A percentile compares a stretch with the other conserved stretches of the same genome.
Conservation (phyloP, 768 basidiomycete genomes). For the Rhodosporidiobolus odoratus region DNA sequence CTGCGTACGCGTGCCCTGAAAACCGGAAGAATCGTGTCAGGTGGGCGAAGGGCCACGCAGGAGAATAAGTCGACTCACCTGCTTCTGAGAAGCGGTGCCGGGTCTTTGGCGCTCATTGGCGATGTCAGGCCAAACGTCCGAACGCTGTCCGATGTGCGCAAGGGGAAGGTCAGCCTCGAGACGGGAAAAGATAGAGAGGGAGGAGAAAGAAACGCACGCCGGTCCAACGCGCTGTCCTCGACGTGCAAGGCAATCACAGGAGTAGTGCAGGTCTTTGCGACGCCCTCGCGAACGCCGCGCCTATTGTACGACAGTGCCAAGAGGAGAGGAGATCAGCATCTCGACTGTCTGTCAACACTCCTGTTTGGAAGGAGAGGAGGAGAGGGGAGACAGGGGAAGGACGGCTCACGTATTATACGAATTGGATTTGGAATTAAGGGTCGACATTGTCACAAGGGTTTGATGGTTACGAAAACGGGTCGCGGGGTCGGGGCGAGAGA, state of each 20-base stretch:
- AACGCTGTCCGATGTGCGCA: neutral
- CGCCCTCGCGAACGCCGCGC: constrained; percentile 2
- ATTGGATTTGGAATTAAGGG: neutral
- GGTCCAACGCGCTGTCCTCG: constrained; percentile 13
- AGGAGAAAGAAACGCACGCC: constrained; percentile 14
- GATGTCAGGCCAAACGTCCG: constrained; percentile 33
- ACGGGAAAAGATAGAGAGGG: neutral
- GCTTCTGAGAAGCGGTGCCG: constrained; percentile 9
- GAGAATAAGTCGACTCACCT: neutral
- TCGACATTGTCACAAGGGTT: constrained; percentile 7
- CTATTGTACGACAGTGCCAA: neutral
- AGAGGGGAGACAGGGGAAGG: neutral
- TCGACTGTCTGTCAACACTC: neutral
- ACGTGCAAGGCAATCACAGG: neutral
- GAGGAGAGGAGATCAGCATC: neutral
- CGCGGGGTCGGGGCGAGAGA: constrained; percentile 6
- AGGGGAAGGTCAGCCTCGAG: neutral
- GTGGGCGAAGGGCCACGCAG: neutral
- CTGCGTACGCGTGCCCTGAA: neutral
- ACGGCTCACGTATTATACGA: neutral
- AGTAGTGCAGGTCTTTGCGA: constrained; percentile 2
- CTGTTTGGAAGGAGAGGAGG: neutral
- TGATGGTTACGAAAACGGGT: constrained; percentile 6
- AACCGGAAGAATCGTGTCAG: neutral
- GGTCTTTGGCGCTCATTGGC: constrained; percentile 25